These are phyloP conservation scores for Claviceps digitariae DNA, from an alignment of 2,329 filamentous ascomycete genomes.

Conservation along the genomic window DNA sequence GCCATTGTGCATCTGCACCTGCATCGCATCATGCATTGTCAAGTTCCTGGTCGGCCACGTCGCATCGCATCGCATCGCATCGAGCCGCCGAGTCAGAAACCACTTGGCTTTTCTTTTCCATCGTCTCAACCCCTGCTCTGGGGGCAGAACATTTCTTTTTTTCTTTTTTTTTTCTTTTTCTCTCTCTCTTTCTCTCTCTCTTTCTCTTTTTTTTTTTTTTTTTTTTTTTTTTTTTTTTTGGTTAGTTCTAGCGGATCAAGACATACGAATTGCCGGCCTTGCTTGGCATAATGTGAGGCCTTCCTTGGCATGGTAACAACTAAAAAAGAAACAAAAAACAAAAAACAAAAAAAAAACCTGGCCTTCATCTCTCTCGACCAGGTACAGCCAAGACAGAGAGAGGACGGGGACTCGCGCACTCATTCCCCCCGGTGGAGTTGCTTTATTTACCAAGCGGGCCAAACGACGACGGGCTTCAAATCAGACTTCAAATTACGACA, in stretches of 20 bases:
- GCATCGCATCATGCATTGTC: no score
- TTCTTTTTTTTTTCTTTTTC: background rate
- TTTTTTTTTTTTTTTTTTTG: no score
- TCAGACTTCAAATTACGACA: background rate
- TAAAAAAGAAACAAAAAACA: background rate
- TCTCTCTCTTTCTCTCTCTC: background rate
- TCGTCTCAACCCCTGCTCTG: background rate
- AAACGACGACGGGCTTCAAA: background rate
- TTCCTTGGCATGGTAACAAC: no score
- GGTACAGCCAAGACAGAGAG: background rate
- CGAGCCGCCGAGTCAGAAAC: no score
- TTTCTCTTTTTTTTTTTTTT: background rate
- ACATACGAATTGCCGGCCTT: no score
- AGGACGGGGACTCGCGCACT: background rate
- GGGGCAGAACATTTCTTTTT: background rate
- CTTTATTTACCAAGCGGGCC: background rate
- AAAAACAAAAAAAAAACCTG: background rate
- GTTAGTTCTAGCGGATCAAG: no score
- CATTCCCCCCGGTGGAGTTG: background rate
- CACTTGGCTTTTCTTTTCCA: no score
- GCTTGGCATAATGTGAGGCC: no score
- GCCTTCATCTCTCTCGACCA: background rate
- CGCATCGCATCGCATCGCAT: no score
- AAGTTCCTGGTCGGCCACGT: no score
- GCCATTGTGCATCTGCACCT: no score